Base-by-base conservation (phyloP, 139 green algal genomes). In the Parachlorella kessleri region DNA sequence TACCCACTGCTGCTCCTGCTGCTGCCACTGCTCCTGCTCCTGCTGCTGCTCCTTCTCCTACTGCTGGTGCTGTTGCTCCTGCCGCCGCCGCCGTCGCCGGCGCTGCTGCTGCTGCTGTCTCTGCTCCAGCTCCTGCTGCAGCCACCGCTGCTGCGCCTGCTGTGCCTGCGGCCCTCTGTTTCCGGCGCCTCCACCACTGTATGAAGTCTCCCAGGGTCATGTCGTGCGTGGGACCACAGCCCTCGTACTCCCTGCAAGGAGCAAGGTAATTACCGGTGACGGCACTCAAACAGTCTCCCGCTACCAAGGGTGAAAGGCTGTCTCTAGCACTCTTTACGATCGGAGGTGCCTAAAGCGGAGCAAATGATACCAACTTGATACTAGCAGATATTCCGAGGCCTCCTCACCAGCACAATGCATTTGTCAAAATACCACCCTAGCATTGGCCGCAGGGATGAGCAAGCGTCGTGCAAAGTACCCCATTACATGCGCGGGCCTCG, bases 201-300 rank as follows among this genome's bases (percentile, higher is more conserved):
- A 71, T 54, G 69, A 88, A 92, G 9, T 92, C 70, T 9, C 21
- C 26, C 7, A 95, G 71, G 2, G 66, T 86, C 86, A 94, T 91
- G 2, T 86, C 55, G 23, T 64, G 69, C 18, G 78, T 72, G 23
- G 74, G 48, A 1, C 85, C 83, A n/a, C 76, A 66, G 5, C 82
- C 87, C 26, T 87, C 53, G 8, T 88, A 70, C 63, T 83, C 24
- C 63, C 59, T 72, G 73, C 59, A 65, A 18, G 48, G 48, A 18
- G 48, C n/a, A 30, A 9, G 35, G 32, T 9, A 55, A 37, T 33
- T 8, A 32, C 33, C 7, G 21, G 3, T 72, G 37, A 23, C 1
- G 3, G 1, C 67, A 59, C 36, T 78, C 63, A 77, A 81, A 70
- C 24, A 71, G n/a, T 21, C 53, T 32, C 39, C 7, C 4, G 4